phyloP scores from a whole-genome alignment of 2,329 filamentous ascomycete species.

The Neospermospora avenae region DNA sequence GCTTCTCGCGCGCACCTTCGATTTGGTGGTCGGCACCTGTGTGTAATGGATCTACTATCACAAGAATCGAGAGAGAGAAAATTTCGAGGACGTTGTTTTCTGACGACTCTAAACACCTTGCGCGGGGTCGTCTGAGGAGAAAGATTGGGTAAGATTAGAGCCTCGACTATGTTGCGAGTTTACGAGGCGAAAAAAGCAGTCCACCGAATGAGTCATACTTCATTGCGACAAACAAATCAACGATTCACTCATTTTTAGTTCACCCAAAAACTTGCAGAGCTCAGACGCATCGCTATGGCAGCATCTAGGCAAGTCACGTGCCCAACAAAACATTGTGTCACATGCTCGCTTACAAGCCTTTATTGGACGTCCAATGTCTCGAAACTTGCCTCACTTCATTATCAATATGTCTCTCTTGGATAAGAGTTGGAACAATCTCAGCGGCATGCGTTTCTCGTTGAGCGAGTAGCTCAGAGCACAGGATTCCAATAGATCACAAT shows the following conservation, averaged over 20 bases:
- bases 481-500: neutral
- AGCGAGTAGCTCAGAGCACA: neutral
- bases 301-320: neutral
- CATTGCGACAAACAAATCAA: neutral
- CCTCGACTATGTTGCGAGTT: neutral
- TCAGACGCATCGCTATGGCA: neutral
- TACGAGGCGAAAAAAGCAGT: neutral
- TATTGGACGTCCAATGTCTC: neutral
- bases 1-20: neutral
- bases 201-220: neutral
- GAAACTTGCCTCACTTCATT: neutral
- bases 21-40: neutral
- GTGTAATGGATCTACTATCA: neutral
- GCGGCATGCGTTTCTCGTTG: neutral
- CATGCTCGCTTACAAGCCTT: neutral
- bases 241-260: neutral
- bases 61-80: neutral
- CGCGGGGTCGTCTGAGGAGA: neutral
- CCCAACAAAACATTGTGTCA: neutral
- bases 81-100: neutral
- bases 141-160: neutral
- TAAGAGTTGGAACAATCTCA: neutral
- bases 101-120: neutral
- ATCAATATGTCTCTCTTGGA: neutral
- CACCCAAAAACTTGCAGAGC: neutral